Evolutionary conservation across 306 rosid genomes (phyloP).

Genomic region (Quercus ilex): DNA sequence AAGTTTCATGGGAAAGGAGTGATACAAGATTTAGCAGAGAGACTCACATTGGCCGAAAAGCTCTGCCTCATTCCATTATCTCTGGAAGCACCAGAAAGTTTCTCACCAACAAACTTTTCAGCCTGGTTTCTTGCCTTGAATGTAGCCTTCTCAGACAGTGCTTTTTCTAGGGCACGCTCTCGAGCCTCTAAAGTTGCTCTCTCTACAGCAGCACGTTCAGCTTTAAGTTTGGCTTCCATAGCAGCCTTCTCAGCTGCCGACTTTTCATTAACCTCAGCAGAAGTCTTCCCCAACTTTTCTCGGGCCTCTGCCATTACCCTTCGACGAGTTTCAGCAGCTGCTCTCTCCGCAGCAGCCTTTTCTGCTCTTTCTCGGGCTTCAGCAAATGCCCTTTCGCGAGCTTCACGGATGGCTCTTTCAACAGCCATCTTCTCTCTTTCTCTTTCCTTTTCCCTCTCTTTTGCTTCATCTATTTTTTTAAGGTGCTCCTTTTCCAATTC

Average conservation of each 20-base stretch:
- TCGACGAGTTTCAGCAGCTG: constrained; percentile 66
- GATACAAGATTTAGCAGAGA: background rate
- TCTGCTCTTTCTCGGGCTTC: constrained; percentile 82
- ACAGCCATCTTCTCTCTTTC: constrained; percentile 74
- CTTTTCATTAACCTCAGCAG: constrained; percentile 50
- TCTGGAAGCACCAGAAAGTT: constrained; percentile 31
- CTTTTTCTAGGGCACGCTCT: constrained; percentile 80
- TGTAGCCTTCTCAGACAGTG: constrained; percentile 73
- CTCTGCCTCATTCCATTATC: constrained; percentile 46
- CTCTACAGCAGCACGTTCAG: constrained; percentile 93
- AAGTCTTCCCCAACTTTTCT: constrained; percentile 53
- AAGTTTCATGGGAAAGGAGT: constrained; percentile 3
- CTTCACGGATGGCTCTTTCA: constrained; percentile 86
- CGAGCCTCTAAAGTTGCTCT: constrained; percentile 88
- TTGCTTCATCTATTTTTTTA: constrained; percentile 58
- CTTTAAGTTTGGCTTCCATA: constrained; percentile 76
- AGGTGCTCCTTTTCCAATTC: constrained; percentile 47
- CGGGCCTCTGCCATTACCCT: constrained; percentile 55
- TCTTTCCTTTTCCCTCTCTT: constrained; percentile 61
- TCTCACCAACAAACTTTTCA: constrained; percentile 28
- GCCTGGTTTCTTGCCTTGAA: constrained; percentile 60
- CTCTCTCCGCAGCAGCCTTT: constrained; percentile 65
- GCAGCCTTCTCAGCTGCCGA: constrained; percentile 65
- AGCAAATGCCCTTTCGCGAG: constrained; percentile 92
- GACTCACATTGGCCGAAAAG: constrained; percentile 26